These are phyloP conservation scores for Chytriomyces sp. DNA, from an alignment of 192 early-diverging fungal species.

Conservation along the genomic window DNA sequence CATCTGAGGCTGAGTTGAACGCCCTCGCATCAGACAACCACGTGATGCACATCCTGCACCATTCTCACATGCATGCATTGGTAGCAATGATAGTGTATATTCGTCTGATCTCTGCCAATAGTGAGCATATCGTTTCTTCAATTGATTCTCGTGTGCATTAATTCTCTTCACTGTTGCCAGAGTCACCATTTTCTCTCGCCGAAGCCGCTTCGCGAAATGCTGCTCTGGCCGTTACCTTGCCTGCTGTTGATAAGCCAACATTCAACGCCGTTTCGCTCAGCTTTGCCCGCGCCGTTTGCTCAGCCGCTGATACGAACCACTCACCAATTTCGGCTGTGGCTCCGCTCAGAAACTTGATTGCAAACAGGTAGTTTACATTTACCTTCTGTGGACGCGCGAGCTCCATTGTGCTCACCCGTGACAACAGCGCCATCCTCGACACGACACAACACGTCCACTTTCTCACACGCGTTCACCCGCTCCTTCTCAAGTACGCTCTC, in stretches of 20 bases:
- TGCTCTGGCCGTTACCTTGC: not conserved
- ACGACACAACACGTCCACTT: not conserved
- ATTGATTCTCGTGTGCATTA: no score
- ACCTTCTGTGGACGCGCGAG: no score
- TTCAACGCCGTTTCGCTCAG: not conserved
- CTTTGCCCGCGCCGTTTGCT: conserved; percentile 11
- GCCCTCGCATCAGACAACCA: no score
- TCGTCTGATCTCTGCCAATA: no score
- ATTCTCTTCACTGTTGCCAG: no score
- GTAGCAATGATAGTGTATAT: no score
- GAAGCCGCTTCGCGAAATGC: not conserved
- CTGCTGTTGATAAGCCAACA: not conserved
- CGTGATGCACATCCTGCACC: no score
- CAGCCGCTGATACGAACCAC: not conserved
- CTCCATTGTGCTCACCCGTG: not conserved
- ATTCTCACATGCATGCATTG: no score
- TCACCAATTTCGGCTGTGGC: conserved; percentile 5
- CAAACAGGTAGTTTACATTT: not conserved
- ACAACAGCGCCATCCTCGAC: not conserved
- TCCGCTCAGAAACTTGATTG: conserved; percentile 1
- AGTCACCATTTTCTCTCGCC: not conserved
- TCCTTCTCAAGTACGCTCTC: conserved; percentile 38
- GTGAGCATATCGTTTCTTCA: no score
- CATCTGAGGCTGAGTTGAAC: no score
- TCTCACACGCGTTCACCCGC: conserved; percentile 32